A percentile compares a stretch with the other conserved stretches of the same genome.
Evolutionary conservation across 2,329 filamentous ascomycete genomes (phyloP).

Genomic region (Nakataea oryzae): DNA sequence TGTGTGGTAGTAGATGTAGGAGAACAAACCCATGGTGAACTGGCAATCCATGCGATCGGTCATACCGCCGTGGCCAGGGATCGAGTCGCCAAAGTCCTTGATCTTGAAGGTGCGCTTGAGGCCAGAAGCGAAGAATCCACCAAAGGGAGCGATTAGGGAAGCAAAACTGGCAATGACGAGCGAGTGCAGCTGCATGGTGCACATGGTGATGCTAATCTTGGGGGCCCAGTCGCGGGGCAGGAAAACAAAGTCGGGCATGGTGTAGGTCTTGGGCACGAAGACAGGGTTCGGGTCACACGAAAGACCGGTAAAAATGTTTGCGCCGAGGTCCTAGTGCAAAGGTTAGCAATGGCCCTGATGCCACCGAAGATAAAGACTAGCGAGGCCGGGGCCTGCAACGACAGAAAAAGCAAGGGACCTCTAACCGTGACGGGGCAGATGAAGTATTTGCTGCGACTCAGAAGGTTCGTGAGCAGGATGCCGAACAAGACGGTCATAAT

Average conservation of each 20-base stretch:
- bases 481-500: constrained; percentile 87
- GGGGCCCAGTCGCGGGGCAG: constrained; percentile 34
- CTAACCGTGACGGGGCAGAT: constrained; percentile 87
- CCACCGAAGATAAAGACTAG: not conserved
- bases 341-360: not conserved
- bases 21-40: constrained; percentile 99
- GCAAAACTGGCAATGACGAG: constrained; percentile 86
- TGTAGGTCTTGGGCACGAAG: constrained; percentile 70
- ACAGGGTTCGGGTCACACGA: constrained; percentile 86
- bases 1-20: constrained; percentile 97
- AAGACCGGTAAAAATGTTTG: constrained; percentile 84
- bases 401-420: constrained; percentile 1
- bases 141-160: constrained; percentile 92
- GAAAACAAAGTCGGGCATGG: constrained; percentile 63
- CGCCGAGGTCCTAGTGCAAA: constrained; percentile 61
- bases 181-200: constrained; percentile 90
- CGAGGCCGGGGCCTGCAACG: too few species aligned
- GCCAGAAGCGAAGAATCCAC: constrained; percentile 95
- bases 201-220: constrained; percentile 59
- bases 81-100: constrained; percentile 98
- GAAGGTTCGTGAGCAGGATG: constrained; percentile 67
- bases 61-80: constrained; percentile 94
- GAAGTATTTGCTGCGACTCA: constrained; percentile 92
- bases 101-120: constrained; percentile 99
- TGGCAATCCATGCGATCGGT: constrained; percentile 99